Percentiles rank a stretch among this genome's conserved stretches.
These are phyloP conservation scores for Phytophthora agathidicida DNA, from an alignment of 352 stramenopile species.

Conservation along the genomic window DNA sequence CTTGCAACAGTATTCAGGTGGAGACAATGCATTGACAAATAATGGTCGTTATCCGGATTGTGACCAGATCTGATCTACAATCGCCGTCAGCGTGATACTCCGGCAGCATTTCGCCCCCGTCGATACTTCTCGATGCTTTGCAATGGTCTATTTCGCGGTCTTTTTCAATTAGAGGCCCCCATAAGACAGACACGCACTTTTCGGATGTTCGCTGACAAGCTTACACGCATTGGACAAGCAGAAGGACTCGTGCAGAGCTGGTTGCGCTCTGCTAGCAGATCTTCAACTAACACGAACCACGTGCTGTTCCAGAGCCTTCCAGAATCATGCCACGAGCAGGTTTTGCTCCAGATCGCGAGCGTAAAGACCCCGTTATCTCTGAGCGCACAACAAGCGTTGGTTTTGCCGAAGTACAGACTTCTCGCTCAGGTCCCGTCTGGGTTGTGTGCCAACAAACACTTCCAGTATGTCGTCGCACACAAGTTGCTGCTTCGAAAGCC, in stretches of 20 bases:
- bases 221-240: conserved; percentile 62
- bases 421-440: conserved; percentile 43
- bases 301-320: conserved; percentile 53
- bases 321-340: conserved; percentile 52
- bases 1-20: not conserved
- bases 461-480: conserved; percentile 67
- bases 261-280: conserved; percentile 37
- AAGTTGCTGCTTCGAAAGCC: conserved; percentile 64
- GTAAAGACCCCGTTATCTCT: conserved; percentile 7
- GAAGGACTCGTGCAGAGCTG: conserved; percentile 53
- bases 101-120: conserved; percentile 49
- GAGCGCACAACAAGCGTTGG: conserved; percentile 19
- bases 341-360: conserved; percentile 52
- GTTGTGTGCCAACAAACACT: conserved; percentile 55
- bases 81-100: conserved; percentile 48
- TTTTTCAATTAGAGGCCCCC: conserved; percentile 8
- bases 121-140: conserved; percentile 55
- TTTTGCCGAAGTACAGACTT: conserved; percentile 55
- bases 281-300: conserved; percentile 15
- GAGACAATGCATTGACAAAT: not conserved
- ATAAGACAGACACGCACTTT: conserved; percentile 35
- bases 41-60: not conserved
- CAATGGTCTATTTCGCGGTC: conserved; percentile 42
- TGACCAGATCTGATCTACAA: conserved; percentile 69
- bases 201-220: conserved; percentile 66